Conservation (phyloP, 805 yeast species). For the Suhomyces prunicola region DNA sequence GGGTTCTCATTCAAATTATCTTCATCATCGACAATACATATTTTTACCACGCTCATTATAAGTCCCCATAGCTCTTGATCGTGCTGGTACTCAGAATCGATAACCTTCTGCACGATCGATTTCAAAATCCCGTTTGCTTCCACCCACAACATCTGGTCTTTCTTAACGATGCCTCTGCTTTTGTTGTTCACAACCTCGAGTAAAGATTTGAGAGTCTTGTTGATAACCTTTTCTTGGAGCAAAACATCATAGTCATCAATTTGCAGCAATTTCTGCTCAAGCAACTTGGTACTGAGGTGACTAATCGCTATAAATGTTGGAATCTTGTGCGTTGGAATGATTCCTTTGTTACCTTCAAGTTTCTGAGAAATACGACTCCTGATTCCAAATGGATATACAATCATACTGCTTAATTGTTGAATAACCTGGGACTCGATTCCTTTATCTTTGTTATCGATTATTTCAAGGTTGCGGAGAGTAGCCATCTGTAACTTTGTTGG, state of each 20-base stretch:
- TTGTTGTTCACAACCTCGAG: slow-evolving; percentile 50
- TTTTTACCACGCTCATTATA: slow-evolving; percentile 38
- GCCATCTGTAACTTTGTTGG: slow-evolving; percentile 62
- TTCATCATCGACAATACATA: slow-evolving; percentile 31
- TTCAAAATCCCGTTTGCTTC: slow-evolving; percentile 44
- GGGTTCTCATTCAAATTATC: slow-evolving; percentile 13
- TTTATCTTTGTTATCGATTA: slow-evolving; percentile 25
- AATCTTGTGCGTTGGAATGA: slow-evolving; percentile 38
- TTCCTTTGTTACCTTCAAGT: slow-evolving; percentile 32
- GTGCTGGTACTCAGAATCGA: slow-evolving; percentile 12
- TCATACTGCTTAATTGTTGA: slow-evolving; percentile 51
- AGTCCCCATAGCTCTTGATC: slow-evolving; percentile 37
- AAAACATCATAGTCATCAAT: slow-evolving; percentile 30
- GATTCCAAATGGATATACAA: slow-evolving; percentile 59
- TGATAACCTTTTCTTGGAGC: slow-evolving; percentile 43
- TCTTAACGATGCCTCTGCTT: slow-evolving; percentile 30
- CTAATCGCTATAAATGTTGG: slow-evolving; percentile 67
- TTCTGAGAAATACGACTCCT: slow-evolving; percentile 56
- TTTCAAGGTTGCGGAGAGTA: slow-evolving; percentile 49
- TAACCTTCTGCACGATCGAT: slow-evolving; percentile 29
- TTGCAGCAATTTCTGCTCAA: slow-evolving; percentile 35
- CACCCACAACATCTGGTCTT: slow-evolving; percentile 51
- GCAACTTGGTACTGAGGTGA: slow-evolving; percentile 40
- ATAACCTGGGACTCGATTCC: slow-evolving; percentile 44
- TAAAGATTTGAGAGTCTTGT: slow-evolving; percentile 47